Evolutionary conservation across 1,139 yeast species (phyloP), one percentile per base, ranked within the genome.

Genomic region (Sugiyamaella xylanicola): DNA sequence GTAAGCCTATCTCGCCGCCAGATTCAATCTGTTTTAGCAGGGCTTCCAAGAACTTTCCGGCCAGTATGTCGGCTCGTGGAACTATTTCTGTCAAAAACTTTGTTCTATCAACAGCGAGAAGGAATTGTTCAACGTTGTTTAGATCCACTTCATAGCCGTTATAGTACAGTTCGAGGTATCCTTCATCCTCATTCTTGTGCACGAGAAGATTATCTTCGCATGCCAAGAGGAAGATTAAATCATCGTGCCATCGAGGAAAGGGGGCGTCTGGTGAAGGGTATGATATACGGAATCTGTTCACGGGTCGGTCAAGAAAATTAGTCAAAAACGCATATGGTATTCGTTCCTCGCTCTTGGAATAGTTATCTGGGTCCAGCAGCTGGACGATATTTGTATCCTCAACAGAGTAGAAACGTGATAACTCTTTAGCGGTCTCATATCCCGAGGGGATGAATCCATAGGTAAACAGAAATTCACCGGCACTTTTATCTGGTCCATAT

Each of bases 391-490:
- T 60, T 9, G 61, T 59, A 43, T 59, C 64, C 40, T 61, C 51
- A 5, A 67, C 63, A 42, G 65, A 65, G 53, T 64, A 59, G 48
- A 52, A 59, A 11, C 59, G 52, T 2, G 63, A 55, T 1, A 62
- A 53, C 4, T 48, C 50, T 40, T 58, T 48, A 2, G 69, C 63
- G 5, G 54, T 53, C 9, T 48, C 43, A 43, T 54, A 57, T 16
- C 58, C 65, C 1, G 47, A 54, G n/a, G 74, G 74, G 21, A 73
- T 57, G 56, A 74, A 74, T 5, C 78, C 78, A 48, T 75, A 74
- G 32, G 69, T 72, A 63, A 73, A 74, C 53, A 74, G 61, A 57
- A 71, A 65, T 62, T 74, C 78, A 0, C 68, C 71, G 2, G 72
- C 64, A 4, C 72, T 70, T 57, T 68, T 69, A 9, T 62, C 68